A percentile compares a stretch with the other conserved stretches of the same genome.
Evolutionary conservation across 805 yeast species (phyloP).

Genomic region (Metschnikowia matae): DNA sequence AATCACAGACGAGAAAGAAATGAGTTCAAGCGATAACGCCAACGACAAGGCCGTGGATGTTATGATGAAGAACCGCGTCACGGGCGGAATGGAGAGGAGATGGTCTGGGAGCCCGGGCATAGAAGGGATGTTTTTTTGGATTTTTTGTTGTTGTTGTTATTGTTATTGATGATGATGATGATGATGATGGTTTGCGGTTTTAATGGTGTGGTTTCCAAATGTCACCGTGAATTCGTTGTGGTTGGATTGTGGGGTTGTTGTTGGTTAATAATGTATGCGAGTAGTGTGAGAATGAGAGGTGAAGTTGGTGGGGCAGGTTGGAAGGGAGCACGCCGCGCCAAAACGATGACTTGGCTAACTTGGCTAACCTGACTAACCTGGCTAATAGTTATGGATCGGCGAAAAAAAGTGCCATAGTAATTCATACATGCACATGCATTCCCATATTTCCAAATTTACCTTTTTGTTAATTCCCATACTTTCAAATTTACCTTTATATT

Average conservation of each 20-base stretch:
- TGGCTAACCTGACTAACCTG: no score
- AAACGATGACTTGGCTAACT: no score
- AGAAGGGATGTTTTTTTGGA: background rate
- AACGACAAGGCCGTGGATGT: constrained; percentile 45
- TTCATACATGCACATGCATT: no score
- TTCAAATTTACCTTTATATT: no score
- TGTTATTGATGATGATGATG: no score
- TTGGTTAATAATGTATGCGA: no score
- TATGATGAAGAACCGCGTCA: constrained; percentile 54
- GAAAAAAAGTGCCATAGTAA: background rate
- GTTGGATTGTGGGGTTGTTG: background rate
- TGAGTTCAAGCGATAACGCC: constrained; percentile 20
- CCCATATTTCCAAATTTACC: no score
- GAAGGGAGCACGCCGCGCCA: background rate
- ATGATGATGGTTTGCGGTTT: background rate
- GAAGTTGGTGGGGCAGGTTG: no score
- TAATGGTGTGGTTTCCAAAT: background rate
- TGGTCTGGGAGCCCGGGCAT: constrained; percentile 17
- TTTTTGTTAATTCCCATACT: no score
- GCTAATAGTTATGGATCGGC: no score
- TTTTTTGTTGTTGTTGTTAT: no score
- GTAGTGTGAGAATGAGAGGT: no score
- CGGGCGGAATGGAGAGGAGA: constrained; percentile 48
- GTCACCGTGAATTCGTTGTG: background rate
- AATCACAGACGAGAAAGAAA: constrained; percentile 12